These are phyloP conservation scores for Canariomyces notabilis DNA, from an alignment of 2,329 filamentous ascomycete species.

Conservation along the genomic window DNA sequence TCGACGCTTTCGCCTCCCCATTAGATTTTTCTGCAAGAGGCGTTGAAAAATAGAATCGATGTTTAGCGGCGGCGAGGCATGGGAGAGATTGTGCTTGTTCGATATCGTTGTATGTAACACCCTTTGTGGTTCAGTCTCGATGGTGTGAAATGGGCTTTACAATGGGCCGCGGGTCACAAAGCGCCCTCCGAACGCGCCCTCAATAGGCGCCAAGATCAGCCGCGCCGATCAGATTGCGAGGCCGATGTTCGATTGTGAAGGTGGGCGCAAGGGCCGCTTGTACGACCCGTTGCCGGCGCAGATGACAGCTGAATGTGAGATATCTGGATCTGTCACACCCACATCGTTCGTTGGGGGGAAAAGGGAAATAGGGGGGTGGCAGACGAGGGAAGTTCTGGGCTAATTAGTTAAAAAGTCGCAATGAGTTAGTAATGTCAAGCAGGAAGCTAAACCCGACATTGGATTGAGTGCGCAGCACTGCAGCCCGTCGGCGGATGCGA, in stretches of 20 bases:
- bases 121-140: neutral
- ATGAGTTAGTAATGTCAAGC: neutral
- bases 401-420: too few species aligned
- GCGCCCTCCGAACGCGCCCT: neutral
- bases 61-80: conserved; percentile 5
- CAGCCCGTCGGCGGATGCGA: too few species aligned
- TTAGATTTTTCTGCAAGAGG: conserved; percentile 13
- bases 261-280: neutral
- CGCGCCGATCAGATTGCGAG: neutral
- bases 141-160: neutral
- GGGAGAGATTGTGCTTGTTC: neutral
- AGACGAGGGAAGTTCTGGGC: conserved; percentile 3
- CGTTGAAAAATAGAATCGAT: neutral
- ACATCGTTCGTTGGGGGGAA: neutral
- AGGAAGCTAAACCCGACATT: conserved; percentile 11
- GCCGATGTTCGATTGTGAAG: neutral
- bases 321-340: neutral
- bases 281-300: neutral
- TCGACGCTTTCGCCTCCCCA: conserved; percentile 19
- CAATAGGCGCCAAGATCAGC: neutral
- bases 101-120: neutral
- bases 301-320: conserved; percentile 4
- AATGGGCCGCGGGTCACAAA: conserved; percentile 10
- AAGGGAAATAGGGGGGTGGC: neutral
- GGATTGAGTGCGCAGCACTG: too few species aligned